Percentiles rank a stretch among this genome's conserved stretches.
Conservation (phyloP, 805 yeast species). For the Saturnispora dispora region DNA sequence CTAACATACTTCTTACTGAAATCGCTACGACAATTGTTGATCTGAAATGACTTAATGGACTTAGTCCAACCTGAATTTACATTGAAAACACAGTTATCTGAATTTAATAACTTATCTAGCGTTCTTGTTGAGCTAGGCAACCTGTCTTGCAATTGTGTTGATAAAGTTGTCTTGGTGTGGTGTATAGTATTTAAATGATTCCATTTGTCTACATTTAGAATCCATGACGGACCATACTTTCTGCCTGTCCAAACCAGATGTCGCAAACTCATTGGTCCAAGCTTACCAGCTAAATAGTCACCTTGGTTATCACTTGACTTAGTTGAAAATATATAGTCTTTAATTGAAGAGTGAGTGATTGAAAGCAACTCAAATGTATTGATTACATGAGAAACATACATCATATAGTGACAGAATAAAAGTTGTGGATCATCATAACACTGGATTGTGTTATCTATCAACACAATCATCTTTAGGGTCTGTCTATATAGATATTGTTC, state of each 20-base stretch:
- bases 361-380: slow-evolving; percentile 6
- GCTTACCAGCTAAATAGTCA: slow-evolving; percentile 21
- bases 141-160: background rate
- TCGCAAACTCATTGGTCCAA: slow-evolving; percentile 18
- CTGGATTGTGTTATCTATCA: slow-evolving; percentile 1
- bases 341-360: slow-evolving; percentile 3
- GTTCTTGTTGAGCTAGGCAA: background rate
- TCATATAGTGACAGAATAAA: slow-evolving; percentile 9
- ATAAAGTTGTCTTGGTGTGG: background rate
- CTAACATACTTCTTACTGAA: background rate
- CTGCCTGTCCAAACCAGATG: slow-evolving; percentile 10
- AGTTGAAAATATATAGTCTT: slow-evolving; percentile 15
- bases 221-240: slow-evolving; percentile 19
- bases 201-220: slow-evolving; percentile 11
- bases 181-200: background rate
- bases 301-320: slow-evolving; percentile 8
- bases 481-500: background rate
- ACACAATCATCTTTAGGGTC: background rate
- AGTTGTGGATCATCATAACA: slow-evolving; percentile 10
- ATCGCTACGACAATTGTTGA: background rate
- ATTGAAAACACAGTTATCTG: background rate
- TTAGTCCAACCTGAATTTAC: background rate
- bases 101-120: background rate
- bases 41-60: background rate
- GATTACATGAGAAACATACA: slow-evolving; percentile 8